Conservation (phyloP, 2,329 filamentous ascomycete species). For the Trichoderma hamatum region DNA sequence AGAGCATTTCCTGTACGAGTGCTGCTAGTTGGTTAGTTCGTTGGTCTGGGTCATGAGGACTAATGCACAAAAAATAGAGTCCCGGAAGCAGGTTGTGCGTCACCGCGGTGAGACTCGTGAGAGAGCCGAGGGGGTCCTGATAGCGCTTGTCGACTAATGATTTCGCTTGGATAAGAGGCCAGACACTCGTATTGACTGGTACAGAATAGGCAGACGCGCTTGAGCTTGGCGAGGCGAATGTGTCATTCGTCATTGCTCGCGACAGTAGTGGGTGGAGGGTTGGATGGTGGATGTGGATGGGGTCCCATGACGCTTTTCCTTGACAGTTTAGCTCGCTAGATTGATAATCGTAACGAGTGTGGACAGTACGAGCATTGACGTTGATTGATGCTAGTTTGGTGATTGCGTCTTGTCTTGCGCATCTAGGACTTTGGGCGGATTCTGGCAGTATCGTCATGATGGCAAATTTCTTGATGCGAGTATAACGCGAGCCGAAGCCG, state of each 20-base stretch:
- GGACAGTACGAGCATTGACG: not conserved
- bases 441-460: slow-evolving; percentile 20
- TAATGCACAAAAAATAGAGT: slow-evolving; percentile 8
- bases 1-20: not conserved
- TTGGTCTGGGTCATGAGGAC: slow-evolving; percentile 20
- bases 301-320: slow-evolving; percentile 23
- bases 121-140: slow-evolving; percentile 3
- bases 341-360: not conserved
- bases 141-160: slow-evolving; percentile 22
- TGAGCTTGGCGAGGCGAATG: slow-evolving; percentile 4
- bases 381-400: not conserved
- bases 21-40: not conserved
- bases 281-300: slow-evolving; percentile 12
- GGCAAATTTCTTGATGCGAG: not conserved
- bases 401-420: slow-evolving; percentile 9
- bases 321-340: slow-evolving; percentile 13
- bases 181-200: slow-evolving; percentile 2
- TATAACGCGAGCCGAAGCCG: not conserved
- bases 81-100: slow-evolving; percentile 16
- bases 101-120: slow-evolving; percentile 27
- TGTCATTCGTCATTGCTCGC: slow-evolving; percentile 12
- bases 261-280: slow-evolving; percentile 1
- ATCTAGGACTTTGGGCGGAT: slow-evolving; percentile 17
- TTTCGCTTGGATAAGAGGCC: slow-evolving; percentile 1
- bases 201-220: slow-evolving; percentile 17